Evolutionary conservation across 1,284 basidiomycete genomes (phyloP).

Genomic region (Prillingera fragicola): DNA sequence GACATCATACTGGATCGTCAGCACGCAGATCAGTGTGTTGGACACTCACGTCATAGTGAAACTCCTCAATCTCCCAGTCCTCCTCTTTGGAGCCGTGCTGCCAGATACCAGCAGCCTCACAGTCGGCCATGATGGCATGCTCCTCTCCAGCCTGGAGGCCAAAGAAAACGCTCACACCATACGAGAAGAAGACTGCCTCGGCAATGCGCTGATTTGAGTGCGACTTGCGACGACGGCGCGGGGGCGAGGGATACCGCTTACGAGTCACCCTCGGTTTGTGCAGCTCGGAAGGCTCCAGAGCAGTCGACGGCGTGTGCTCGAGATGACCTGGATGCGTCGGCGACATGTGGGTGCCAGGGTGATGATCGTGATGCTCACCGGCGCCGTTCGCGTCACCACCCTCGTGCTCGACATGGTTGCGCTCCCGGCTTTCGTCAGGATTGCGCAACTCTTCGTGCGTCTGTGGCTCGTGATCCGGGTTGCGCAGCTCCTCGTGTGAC

Average conservation of each 20-base stretch:
- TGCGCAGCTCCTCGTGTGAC: not conserved
- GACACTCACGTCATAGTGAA: conserved; percentile 68
- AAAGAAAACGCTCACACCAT: conserved; percentile 78
- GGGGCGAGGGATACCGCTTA: conserved; percentile 7
- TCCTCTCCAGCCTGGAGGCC: conserved; percentile 72
- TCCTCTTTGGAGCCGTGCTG: conserved; percentile 55
- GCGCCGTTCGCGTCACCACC: not conserved
- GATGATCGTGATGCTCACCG: not conserved
- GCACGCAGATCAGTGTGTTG: not conserved
- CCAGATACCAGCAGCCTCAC: conserved; percentile 66
- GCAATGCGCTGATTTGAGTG: conserved; percentile 51
- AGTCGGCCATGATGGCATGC: conserved; percentile 71
- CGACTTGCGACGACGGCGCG: conserved; percentile 8
- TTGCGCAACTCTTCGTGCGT: not conserved
- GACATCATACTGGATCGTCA: conserved; percentile 66
- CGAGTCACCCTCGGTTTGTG: not conserved
- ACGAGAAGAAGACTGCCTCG: conserved; percentile 77
- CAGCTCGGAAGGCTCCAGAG: conserved; percentile 27
- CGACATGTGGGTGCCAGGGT: conserved; percentile 31
- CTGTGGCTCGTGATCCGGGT: not conserved
- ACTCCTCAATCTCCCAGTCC: conserved; percentile 85
- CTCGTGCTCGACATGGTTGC: not conserved
- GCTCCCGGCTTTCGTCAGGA: no score
- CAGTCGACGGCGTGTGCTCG: conserved; percentile 30
- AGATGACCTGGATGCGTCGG: conserved; percentile 28